Percentiles rank a stretch among this genome's conserved stretches.
Conservation (phyloP, 1,284 basidiomycete genomes). For the Schizophyllum commune region DNA sequence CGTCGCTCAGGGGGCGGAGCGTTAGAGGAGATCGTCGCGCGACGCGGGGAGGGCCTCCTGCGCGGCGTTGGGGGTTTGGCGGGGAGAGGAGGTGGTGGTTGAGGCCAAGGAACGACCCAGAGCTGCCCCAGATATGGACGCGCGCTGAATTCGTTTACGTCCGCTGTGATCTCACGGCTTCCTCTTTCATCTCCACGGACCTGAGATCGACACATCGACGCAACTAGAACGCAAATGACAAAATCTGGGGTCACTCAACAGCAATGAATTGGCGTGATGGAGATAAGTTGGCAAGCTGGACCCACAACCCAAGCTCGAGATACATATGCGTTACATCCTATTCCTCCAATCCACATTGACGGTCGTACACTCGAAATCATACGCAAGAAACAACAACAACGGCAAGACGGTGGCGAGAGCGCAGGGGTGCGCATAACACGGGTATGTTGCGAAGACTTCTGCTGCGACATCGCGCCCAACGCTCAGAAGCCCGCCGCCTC, state of each 20-base stretch:
- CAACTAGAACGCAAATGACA: not conserved
- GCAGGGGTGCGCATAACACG: not conserved
- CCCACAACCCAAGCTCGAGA: not conserved
- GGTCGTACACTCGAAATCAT: not conserved
- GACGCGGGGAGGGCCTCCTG: not conserved
- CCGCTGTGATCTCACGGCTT: not conserved
- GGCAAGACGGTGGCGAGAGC: not conserved
- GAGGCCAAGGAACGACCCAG: not conserved
- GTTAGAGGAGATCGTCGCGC: not conserved
- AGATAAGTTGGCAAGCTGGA: not conserved
- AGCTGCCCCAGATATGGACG: not conserved
- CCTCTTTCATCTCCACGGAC: no score
- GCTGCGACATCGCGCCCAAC: not conserved
- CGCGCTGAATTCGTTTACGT: not conserved
- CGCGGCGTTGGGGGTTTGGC: not conserved
- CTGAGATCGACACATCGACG: not conserved
- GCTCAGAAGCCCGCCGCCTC: conserved; percentile 30
- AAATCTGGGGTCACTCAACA: not conserved
- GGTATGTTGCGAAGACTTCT: no score
- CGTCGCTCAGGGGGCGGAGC: no score
- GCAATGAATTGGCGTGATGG: not conserved
- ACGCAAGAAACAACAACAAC: not conserved
- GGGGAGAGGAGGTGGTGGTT: not conserved
- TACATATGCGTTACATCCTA: no score
- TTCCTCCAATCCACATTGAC: not conserved